Conservation (phyloP, 2,329 filamentous ascomycete genomes). For the Daldinia sp. region DNA sequence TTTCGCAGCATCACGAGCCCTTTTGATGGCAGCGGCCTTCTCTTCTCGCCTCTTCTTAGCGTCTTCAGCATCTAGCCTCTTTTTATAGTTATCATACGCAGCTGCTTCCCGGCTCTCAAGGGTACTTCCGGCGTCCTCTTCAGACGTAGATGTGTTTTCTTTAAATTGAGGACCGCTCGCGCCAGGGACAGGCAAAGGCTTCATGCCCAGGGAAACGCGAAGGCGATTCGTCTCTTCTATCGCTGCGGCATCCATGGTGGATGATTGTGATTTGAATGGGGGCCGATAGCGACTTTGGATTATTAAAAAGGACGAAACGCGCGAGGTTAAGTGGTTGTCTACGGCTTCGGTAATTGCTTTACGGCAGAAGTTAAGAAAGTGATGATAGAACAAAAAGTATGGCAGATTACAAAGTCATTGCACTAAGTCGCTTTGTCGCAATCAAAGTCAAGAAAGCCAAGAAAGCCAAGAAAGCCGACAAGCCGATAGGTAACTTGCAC, state of each 20-base stretch:
- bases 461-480: neutral
- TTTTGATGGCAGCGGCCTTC: slow-evolving; percentile 85
- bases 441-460: neutral
- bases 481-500: too few species aligned
- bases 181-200: slow-evolving; percentile 87
- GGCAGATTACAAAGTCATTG: neutral
- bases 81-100: slow-evolving; percentile 78
- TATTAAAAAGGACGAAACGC: neutral
- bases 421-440: slow-evolving; percentile 5
- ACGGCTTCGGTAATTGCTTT: neutral
- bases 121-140: slow-evolving; percentile 77
- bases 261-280: neutral
- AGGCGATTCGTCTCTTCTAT: slow-evolving; percentile 96
- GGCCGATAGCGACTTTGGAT: neutral
- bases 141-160: slow-evolving; percentile 56
- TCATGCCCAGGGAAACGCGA: slow-evolving; percentile 87
- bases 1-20: slow-evolving; percentile 85
- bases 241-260: slow-evolving; percentile 73
- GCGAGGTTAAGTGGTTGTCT: neutral
- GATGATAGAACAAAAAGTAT: slow-evolving; percentile 2
- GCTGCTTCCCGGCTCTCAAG: slow-evolving; percentile 83
- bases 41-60: slow-evolving; percentile 84
- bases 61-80: slow-evolving; percentile 75
- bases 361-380: slow-evolving; percentile 1
- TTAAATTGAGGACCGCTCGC: slow-evolving; percentile 57